Percentiles rank a stretch among this genome's conserved stretches.
Conservation (phyloP, 352 stramenopile genomes). For the Pythium brassicae region DNA sequence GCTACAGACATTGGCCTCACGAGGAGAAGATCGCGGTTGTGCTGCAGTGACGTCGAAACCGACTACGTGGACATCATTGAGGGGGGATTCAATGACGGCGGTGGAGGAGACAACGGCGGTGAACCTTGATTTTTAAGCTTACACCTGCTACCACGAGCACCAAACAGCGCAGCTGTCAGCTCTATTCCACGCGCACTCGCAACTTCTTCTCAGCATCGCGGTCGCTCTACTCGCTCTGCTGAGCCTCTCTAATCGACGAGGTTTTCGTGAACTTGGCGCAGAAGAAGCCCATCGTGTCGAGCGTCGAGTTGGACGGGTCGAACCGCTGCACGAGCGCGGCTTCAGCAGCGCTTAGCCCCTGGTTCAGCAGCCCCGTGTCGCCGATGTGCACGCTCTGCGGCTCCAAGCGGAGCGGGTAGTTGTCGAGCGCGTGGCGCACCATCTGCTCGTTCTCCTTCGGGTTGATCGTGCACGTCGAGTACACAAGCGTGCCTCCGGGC, state of each 20-base stretch:
- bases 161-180: too few species aligned
- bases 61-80: too few species aligned
- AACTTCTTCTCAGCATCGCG: neutral
- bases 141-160: too few species aligned
- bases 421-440: constrained; percentile 84
- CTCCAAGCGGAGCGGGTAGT: constrained; percentile 84
- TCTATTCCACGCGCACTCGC: neutral
- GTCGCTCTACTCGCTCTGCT: neutral
- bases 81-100: too few species aligned
- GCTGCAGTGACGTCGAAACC: too few species aligned
- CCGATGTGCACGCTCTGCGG: constrained; percentile 57
- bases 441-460: constrained; percentile 91
- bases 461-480: constrained; percentile 95
- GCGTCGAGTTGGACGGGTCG: constrained; percentile 66
- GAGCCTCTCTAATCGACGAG: constrained; percentile 29
- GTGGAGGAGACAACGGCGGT: too few species aligned
- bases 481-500: constrained; percentile 88
- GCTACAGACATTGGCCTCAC: too few species aligned
- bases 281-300: constrained; percentile 95
- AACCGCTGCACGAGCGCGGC: constrained; percentile 83
- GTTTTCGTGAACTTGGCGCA: constrained; percentile 91
- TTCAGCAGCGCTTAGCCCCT: constrained; percentile 73
- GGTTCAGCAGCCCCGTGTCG: constrained; percentile 56
- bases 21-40: too few species aligned
- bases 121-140: too few species aligned